A percentile compares a stretch with the other conserved stretches of the same genome.
These are phyloP conservation scores for Rhizophagus sp. DNA, from an alignment of 192 early-diverging fungal species.

Conservation along the genomic window DNA sequence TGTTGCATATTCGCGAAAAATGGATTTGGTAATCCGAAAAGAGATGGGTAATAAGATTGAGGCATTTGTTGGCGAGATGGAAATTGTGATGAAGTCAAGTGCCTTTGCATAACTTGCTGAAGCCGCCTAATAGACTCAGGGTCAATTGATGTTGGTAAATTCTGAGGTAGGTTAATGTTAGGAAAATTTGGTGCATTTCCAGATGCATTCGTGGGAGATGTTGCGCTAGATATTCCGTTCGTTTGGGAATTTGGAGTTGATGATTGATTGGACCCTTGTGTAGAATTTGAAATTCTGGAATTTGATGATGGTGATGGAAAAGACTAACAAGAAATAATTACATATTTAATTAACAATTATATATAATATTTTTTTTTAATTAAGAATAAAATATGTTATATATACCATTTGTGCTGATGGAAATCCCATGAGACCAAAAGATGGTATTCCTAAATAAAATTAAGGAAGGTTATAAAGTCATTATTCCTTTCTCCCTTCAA, in stretches of 20 bases:
- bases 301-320: not conserved
- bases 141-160: not conserved
- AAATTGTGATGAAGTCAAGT: constrained; percentile 12
- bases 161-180: not conserved
- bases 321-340: not conserved
- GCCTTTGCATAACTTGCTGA: constrained; percentile 24
- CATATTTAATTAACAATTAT: too few species aligned
- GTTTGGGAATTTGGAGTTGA: not conserved
- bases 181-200: not conserved
- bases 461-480: too few species aligned
- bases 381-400: not conserved
- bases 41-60: constrained; percentile 24
- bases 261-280: not conserved
- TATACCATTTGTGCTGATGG: constrained; percentile 14
- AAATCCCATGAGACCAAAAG: constrained; percentile 8
- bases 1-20: constrained; percentile 18
- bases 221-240: not conserved
- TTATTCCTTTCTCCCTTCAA: not conserved
- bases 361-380: not conserved
- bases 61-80: constrained; percentile 13
- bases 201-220: constrained; percentile 2
- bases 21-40: constrained; percentile 18
- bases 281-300: not conserved
- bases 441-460: constrained; percentile 15
- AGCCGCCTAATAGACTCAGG: constrained; percentile 17